Conservation (phyloP, 75 land plant genomes). For the Sequoia sempervirens region DNA sequence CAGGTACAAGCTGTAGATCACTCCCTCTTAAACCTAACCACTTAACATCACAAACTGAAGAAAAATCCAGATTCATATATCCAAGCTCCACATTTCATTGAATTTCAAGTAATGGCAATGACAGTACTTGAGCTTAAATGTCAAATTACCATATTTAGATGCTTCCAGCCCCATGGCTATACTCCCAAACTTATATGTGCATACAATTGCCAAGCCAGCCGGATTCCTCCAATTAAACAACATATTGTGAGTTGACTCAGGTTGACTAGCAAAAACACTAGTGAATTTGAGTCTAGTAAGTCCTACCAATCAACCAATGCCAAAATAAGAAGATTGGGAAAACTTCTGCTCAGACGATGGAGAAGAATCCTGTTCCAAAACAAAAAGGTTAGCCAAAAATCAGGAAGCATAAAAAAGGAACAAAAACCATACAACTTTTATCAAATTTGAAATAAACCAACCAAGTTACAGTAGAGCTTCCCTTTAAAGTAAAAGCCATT, state of each 20-base stretch:
- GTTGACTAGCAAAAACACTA: slow-evolving; percentile 5
- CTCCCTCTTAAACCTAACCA: slow-evolving; percentile 79
- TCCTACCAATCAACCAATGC: slow-evolving; percentile 89
- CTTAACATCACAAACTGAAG: slow-evolving; percentile 86
- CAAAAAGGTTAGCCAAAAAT: background rate
- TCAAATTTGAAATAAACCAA: background rate
- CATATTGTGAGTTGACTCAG: background rate
- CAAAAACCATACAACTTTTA: background rate
- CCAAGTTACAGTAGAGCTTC: background rate
- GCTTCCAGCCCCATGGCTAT: slow-evolving; percentile 92
- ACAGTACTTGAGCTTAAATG: background rate
- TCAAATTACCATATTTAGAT: slow-evolving; percentile 68
- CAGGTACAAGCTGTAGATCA: slow-evolving; percentile 61
- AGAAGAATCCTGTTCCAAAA: slow-evolving; percentile 61
- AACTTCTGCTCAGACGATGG: slow-evolving; percentile 55
- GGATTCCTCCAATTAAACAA: slow-evolving; percentile 70
- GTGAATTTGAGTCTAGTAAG: background rate
- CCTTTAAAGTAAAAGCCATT: background rate
- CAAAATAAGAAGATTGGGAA: slow-evolving; percentile 72
- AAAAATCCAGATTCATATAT: background rate
- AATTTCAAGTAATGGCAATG: background rate
- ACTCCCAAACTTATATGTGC: slow-evolving; percentile 95
- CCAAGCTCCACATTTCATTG: background rate
- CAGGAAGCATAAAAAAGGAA: background rate
- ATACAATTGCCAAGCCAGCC: slow-evolving; percentile 85